Conservation (phyloP, 2,329 filamentous ascomycete genomes). For the Magnaporthiopsis incrustans region DNA sequence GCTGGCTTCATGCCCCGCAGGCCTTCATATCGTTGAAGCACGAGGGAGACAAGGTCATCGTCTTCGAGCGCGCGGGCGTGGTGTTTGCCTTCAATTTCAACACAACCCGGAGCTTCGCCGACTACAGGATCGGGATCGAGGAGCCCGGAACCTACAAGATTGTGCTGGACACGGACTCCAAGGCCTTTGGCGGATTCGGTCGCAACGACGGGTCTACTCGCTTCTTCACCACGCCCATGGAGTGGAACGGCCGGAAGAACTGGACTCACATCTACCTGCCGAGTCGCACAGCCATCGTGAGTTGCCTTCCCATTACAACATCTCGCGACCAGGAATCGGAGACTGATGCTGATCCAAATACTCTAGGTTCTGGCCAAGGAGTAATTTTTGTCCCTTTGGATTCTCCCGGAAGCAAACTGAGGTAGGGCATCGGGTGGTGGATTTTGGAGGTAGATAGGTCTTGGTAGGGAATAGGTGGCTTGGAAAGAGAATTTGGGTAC, state of each 20-base stretch:
- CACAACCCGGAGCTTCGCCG: constrained; percentile 72
- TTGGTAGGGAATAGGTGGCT: background rate
- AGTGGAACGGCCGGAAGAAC: constrained; percentile 85
- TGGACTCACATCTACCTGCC: constrained; percentile 91
- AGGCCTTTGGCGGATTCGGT: constrained; percentile 70
- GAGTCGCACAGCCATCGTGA: constrained; percentile 72
- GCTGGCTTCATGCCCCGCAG: constrained; percentile 80
- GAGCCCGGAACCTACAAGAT: constrained; percentile 77
- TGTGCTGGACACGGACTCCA: constrained; percentile 72
- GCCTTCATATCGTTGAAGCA: constrained; percentile 93
- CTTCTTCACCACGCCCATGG: constrained; percentile 86
- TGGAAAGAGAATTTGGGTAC: background rate
- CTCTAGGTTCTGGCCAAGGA: background rate
- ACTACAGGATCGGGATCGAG: constrained; percentile 89
- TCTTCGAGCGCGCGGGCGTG: constrained; percentile 85
- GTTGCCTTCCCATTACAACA: constrained; percentile 19
- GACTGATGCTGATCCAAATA: background rate
- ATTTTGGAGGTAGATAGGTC: background rate
- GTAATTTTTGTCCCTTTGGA: background rate
- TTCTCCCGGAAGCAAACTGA: background rate
- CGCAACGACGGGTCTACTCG: constrained; percentile 72
- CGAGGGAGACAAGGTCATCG: constrained; percentile 86
- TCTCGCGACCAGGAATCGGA: background rate
- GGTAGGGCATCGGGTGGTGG: background rate
- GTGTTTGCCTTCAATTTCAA: constrained; percentile 98